Base-by-base conservation (phyloP, 352 stramenopile genomes). In the Globisporangium emineosum region DNA sequence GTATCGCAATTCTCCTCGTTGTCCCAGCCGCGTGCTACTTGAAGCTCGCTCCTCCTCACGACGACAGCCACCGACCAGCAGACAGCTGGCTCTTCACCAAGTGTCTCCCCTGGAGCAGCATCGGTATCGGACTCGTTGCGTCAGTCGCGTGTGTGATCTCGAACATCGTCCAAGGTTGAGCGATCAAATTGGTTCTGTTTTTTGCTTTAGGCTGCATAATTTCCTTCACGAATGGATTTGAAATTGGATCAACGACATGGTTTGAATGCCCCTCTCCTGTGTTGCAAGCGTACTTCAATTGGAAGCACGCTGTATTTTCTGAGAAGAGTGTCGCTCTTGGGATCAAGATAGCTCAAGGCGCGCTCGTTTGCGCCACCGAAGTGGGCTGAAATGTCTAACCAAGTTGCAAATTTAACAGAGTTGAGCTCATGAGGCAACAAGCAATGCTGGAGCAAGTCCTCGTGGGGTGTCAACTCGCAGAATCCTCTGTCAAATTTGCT, bases 1-100 rank as follows among this genome's bases (percentile, higher is more conserved):
- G 66, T 0, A 72, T 86, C 35, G 66, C 64, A 1, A 66, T 88
- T 0, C 67, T 77, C 33, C 87, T 90, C 23, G 75, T 87, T 33
- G 42, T 87, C 0, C 78, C 78, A 15, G 73, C 77, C 10, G 78
- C 74, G 15, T 86, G 73, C 40, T 75, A 82, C 56, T 66, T 88
- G 29, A 83, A 76, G 32, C 68, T 88, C 51, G 64, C 55, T 51
- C 51, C 63, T n/a, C 29, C 27, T 7, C 32, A 13, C 51, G 35
- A 62, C 10, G 60, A 62, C 21, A 66, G 63, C 17, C 54, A 72
- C 30, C 61, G 5, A 2, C 40, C 40, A 47, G 17, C 40, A 47
- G 40, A 61, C 23, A 65, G 65, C 21, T 75, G 64, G 64, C 54
- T 76, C 40, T 62, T 67, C 51, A 70, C 73, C 27, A 67, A 50